Base-by-base conservation (phyloP, 2,329 filamentous ascomycete species). In the Fusarium cicatricum region DNA sequence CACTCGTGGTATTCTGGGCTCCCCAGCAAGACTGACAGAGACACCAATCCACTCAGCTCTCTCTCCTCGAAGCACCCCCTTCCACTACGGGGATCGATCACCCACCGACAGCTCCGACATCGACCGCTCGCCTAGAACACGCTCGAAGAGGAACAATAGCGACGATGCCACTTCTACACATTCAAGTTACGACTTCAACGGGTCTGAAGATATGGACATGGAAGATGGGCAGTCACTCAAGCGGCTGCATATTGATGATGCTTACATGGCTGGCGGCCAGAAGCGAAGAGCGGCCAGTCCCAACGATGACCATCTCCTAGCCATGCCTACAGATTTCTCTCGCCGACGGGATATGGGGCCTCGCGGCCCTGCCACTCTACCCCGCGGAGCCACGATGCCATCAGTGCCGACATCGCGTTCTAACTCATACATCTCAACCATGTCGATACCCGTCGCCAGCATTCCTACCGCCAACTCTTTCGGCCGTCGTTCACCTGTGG, bases 261-360 rank as follows among this genome's bases (percentile, higher is more conserved):
- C 69, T 8, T 70, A 80, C 36, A 70, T 77, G 3, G 67, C 72
- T 4, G 65, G 65, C 9, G 81, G 82, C 7, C 79, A 80, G 55
- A 86, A 86, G 72, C 78, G 84, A 40, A 77, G 83, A 33, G 83
- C 83, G 2, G 82, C 82, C 0, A 85, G 83, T 21, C 83, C 83
- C 1, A 80, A 75, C 3, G 81, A 82, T 11, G 82, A 84, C 23
- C 69, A 76, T 7, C 65, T 75, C 14, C 69, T 78, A 26, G 55
- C 73, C 3, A 72, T 74, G 26, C 75, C 78, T 23, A 74, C 73
- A 40, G 82, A 83, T 31, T 64, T 78, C 52, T 64, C 79, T 36
- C 78, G 82, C 52, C 80, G 82, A 45, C 78, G 81, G 11, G 82
- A 84, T 8, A 70, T 76, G 7, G 71, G 72, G 9, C 77, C 78